These are phyloP conservation scores for Syzygium malaccense DNA, from an alignment of 441 rosid species.

Conservation along the genomic window DNA sequence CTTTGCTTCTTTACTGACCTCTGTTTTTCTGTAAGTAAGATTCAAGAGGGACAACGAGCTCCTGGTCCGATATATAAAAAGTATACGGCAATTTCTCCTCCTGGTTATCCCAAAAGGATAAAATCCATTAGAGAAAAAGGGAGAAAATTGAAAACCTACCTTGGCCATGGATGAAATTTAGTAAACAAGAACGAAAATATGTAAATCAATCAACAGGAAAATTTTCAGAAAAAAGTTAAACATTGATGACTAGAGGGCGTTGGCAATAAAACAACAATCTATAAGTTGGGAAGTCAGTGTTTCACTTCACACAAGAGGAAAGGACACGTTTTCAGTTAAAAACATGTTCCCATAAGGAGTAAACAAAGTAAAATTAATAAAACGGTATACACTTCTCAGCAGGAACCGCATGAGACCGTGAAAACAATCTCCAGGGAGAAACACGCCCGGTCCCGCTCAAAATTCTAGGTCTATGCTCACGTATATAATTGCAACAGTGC, in stretches of 20 bases:
- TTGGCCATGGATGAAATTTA: not conserved
- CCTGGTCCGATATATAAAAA: conserved; percentile 82
- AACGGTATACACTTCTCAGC: not conserved
- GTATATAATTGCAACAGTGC: not conserved
- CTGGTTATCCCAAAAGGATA: conserved; percentile 23
- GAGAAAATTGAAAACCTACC: not conserved
- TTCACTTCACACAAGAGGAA: not conserved
- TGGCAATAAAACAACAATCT: not conserved
- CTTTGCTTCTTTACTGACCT: conserved; percentile 24
- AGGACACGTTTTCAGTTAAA: not conserved
- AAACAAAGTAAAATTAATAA: not conserved
- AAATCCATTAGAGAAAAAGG: not conserved
- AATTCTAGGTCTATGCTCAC: not conserved
- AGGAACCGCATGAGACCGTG: not conserved
- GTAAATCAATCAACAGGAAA: not conserved
- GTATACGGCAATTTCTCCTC: conserved; percentile 89
- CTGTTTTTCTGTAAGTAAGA: conserved; percentile 77
- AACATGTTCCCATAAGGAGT: not conserved
- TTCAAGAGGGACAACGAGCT: conserved; percentile 78
- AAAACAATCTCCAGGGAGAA: not conserved
- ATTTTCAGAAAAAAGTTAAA: not conserved
- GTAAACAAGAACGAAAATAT: not conserved
- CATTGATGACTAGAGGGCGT: not conserved
- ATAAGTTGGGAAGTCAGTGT: not conserved
- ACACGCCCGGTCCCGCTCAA: not conserved